Base-by-base conservation (phyloP, 495 filamentous ascomycete species). In the Daldinia concentrica region DNA sequence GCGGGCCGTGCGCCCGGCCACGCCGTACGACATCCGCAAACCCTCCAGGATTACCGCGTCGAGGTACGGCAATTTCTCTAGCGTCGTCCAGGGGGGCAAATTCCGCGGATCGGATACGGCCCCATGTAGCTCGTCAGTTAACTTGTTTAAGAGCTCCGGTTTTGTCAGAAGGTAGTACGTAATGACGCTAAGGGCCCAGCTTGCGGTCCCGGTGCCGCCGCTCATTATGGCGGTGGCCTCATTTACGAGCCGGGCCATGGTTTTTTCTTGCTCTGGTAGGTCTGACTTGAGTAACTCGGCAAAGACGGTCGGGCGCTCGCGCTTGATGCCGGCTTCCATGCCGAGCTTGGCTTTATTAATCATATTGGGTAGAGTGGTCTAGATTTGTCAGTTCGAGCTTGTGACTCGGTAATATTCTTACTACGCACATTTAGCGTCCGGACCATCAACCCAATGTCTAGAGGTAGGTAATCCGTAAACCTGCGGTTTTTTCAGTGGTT, bases 141-240 rank as follows among this genome's bases (percentile, higher is more conserved):
- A 69, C 30, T 64, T 74, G 0, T 32, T 11, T 4, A 79, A 39
- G n/a, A 78, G 70, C 0, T 63, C 6, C 0, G 77, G 77, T 32
- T 80, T 78, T 12, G 71, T 67, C 6, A 84, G 72, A 22, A 85
- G 15, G 67, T 80, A 72, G 59, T 77, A 84, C 19, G 79, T 79
- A 6, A 76, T 66, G 56, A 79, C 74, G 0, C 74, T 67, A 5
- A 82, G 56, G 15, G 83, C 78, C 50, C 77, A 79, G 7, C 78
- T 81, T 1, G 80, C 83, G 3, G 83, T 87, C 59, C 83, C 82
- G 27, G 78, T 80, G n/a, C 87, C 87, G 6, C 83, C 86, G 6
- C 74, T 77, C 12, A 87, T 69, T 2, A 88, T 58, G 5, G 77
- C 70, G 26, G 77, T 69, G 5, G 81, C 83, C 61, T 88, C 85